Evolutionary conservation across 2,329 filamentous ascomycete species (phyloP).

Genomic region (Huntiella savannae): DNA sequence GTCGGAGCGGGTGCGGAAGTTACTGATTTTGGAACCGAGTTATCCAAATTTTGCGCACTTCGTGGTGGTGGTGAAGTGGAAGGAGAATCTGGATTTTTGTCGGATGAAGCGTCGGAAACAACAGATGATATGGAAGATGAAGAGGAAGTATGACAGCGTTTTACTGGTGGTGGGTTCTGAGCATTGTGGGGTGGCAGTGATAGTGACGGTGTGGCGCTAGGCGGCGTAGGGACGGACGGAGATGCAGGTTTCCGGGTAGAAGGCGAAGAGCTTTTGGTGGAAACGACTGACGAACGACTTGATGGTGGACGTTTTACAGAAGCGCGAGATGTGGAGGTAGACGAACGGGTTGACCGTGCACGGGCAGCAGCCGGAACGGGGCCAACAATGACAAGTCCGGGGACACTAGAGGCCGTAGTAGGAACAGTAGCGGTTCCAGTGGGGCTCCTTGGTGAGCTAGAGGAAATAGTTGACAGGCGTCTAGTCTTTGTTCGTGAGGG

Average conservation of each 20-base stretch:
- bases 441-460: not conserved
- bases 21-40: too few species aligned
- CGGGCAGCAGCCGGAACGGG: conserved; percentile 3
- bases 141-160: conserved; percentile 2
- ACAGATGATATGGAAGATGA: too few species aligned
- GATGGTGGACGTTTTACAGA: not conserved
- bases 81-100: too few species aligned
- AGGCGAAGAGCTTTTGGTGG: too few species aligned
- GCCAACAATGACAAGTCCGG: not conserved
- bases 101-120: too few species aligned
- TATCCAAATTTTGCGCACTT: too few species aligned
- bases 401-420: not conserved
- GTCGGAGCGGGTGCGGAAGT: too few species aligned
- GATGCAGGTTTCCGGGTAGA: too few species aligned
- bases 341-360: not conserved
- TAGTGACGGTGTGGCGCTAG: not conserved
- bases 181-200: conserved; percentile 5
- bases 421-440: not conserved
- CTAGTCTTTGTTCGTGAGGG: too few species aligned
- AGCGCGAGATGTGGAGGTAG: not conserved
- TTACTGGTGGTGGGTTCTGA: conserved; percentile 1
- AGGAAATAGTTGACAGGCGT: not conserved
- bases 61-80: too few species aligned
- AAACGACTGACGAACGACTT: not conserved
- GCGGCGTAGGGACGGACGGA: too few species aligned